Evolutionary conservation across 192 early-diverging fungal genomes (phyloP), one percentile per base, ranked within the genome.

Genomic region (Chytriomyces sp.): DNA sequence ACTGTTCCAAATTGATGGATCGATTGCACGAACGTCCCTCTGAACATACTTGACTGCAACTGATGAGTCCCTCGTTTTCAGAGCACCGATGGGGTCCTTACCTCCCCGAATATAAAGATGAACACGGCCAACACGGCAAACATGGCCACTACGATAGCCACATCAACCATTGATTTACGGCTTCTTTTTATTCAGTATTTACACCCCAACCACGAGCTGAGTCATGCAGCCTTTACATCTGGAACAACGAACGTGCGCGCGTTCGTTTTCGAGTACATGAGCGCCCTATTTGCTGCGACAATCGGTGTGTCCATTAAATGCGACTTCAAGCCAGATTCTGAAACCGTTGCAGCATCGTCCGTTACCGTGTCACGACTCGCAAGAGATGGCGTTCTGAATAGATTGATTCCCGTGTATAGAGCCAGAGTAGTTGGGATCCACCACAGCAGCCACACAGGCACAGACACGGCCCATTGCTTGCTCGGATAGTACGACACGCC

Each of bases 1-100:
- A 75, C 76, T 11, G 85, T 84, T 28, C 85, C 48, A 24, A 80
- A 57, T 6, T 16, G 16, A 50, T 84, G 74, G 16, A 64, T 23
- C 45, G 7, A 48, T 7, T 77, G 77, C 7, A 86, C 66, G 18
- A 68, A 23, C 64, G 81, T 80, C 28, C 80, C 74, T 9, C 81
- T 67, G 53, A 85, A 85, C 16, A 50, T 44, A 24, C 45, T 79
- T 43, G 67, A 61, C 76, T 77, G 35, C 13, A 24, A 24, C 28
- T 10, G 76, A 62, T 23, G 72, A 59, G 11, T 72, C 79, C 61
- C 4, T 82, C 77, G n/a, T 82, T 47, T 48, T 77, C 67, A 61
- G 82, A 81, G 16, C 53, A 53, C 8, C 10, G 44, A 35, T 26
- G 10, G 16, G 47, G 18, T n/a, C 18, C 20, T 62, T 26, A 73